Percentiles rank a stretch among this genome's conserved stretches.
These are phyloP conservation scores for Myxozyma kluyveri DNA, from an alignment of 805 yeast species.

Conservation along the genomic window DNA sequence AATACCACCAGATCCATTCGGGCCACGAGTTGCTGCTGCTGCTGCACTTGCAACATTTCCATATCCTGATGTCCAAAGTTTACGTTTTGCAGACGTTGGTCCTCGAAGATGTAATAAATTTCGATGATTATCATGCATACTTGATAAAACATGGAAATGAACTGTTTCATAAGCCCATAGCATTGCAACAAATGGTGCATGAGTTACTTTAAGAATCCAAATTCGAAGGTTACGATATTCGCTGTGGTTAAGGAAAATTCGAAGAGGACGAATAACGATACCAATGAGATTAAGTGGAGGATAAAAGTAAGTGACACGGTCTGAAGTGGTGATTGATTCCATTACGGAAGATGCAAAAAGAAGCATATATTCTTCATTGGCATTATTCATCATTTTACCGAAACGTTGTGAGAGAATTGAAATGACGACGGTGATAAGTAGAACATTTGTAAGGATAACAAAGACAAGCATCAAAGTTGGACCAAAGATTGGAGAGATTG, in stretches of 20 bases:
- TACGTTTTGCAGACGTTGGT: slow-evolving; percentile 2
- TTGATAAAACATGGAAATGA: slow-evolving; percentile 2
- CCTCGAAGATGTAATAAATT: slow-evolving; percentile 14
- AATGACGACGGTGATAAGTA: slow-evolving; percentile 38
- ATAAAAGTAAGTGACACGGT: slow-evolving; percentile 37
- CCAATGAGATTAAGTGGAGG: slow-evolving; percentile 37
- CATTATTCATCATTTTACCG: slow-evolving; percentile 37
- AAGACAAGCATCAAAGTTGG: slow-evolving; percentile 38
- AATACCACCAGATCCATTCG: slow-evolving; percentile 3
- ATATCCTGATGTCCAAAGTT: slow-evolving; percentile 13
- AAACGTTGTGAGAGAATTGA: slow-evolving; percentile 38
- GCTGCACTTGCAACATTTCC: slow-evolving; percentile 6
- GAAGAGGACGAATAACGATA: slow-evolving; percentile 35
- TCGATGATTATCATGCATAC: slow-evolving; percentile 3
- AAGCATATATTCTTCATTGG: slow-evolving; percentile 37
- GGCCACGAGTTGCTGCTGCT: background rate
- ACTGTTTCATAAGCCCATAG: slow-evolving; percentile 33
- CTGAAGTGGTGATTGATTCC: slow-evolving; percentile 37
- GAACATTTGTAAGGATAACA: slow-evolving; percentile 33
- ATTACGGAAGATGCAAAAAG: slow-evolving; percentile 37
- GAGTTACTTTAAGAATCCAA: slow-evolving; percentile 34
- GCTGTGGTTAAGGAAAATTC: slow-evolving; percentile 31
- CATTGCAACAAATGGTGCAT: slow-evolving; percentile 34
- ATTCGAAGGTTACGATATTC: slow-evolving; percentile 34
- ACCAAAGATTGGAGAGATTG: slow-evolving; percentile 36